Evolutionary conservation across 2,329 filamentous ascomycete species (phyloP), one percentile per base, ranked within the genome.

Genomic region (Xylaria multiplex): DNA sequence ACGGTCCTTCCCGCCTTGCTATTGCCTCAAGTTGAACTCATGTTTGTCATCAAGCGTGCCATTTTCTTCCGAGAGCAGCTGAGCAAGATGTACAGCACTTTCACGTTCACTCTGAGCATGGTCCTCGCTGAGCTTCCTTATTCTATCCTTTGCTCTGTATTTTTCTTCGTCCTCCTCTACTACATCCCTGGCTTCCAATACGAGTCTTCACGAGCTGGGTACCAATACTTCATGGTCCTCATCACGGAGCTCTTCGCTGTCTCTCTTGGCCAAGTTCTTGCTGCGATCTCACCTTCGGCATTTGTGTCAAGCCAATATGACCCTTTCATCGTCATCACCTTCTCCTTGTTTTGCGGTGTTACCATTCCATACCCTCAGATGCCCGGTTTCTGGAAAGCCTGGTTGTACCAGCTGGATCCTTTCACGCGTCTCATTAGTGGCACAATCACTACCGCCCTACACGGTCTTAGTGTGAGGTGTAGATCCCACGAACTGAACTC

Each of bases 21-120:
- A 77, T 88, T 97, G 63, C 88, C 90, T 0, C 93, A 96, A 75
- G 91, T 96, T 60, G 91, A 97, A 78, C 88, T 91, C 46, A 94
- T 93, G 81, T 97, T 92, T 77, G 90, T 93, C 75, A 83, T 94
- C 73, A 90, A 91, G 68, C 88, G 93, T 49, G 85, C 92, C 75
- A 90, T 96, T 69, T 94, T 92, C 81, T 96, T 94, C 84, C 91
- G 93, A 64, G 93, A 97, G 80, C 87, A 91, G 19, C 91, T 91
- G 16, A 90, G 90, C 62, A 97, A 96, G 81, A 93, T 94, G 78
- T 97, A 97, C 84, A 90, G 87, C 67, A 87, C 91, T 53, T 88
- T 92, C 67, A 91, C 91, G 1, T 97, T 97, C 73, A 90, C 90
- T 0, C 79, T 90, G 0, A 89, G 90, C 40, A 91, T 96, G 82